These are phyloP conservation scores for Pseudocercospora fijiensis DNA, from an alignment of 2,329 filamentous ascomycete species.

Conservation along the genomic window DNA sequence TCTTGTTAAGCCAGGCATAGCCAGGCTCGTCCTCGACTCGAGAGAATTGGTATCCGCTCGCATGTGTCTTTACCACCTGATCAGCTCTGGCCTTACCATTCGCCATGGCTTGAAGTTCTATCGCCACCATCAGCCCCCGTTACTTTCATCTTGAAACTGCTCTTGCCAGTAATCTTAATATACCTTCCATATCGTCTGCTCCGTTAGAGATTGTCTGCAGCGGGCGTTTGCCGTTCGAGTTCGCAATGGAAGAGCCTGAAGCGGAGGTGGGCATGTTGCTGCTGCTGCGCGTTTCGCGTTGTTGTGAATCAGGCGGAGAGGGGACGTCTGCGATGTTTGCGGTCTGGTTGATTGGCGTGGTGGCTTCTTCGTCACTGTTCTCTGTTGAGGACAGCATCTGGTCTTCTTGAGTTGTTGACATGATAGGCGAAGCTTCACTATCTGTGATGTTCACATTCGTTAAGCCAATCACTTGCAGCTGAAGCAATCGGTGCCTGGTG, in stretches of 20 bases:
- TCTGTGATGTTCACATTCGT: not conserved
- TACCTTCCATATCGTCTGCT: slow-evolving; percentile 31
- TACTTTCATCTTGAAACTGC: not conserved
- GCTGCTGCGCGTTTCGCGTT: slow-evolving; percentile 22
- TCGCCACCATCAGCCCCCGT: not conserved
- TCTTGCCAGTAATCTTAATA: not conserved
- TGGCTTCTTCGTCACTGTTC: slow-evolving; percentile 34
- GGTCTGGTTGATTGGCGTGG: slow-evolving; percentile 45
- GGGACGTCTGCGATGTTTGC: slow-evolving; percentile 45
- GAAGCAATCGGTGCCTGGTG: not conserved
- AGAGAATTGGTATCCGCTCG: slow-evolving; percentile 38
- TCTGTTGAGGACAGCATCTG: slow-evolving; percentile 52
- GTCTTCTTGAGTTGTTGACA: slow-evolving; percentile 52
- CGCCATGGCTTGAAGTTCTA: slow-evolving; percentile 27
- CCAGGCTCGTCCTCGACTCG: slow-evolving; percentile 48
- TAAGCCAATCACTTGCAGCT: not conserved
- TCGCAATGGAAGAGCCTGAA: slow-evolving; percentile 30
- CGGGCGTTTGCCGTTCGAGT: slow-evolving; percentile 42
- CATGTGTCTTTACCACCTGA: slow-evolving; percentile 31
- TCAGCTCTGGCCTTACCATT: slow-evolving; percentile 26
- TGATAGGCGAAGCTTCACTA: slow-evolving; percentile 26
- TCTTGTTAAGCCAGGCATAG: slow-evolving; percentile 56
- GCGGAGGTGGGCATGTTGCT: slow-evolving; percentile 27
- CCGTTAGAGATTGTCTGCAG: slow-evolving; percentile 38
- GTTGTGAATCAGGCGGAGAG: slow-evolving; percentile 57